Percentiles rank a stretch among this genome's conserved stretches.
Conservation (phyloP, 2,329 filamentous ascomycete species). For the Botrytis cinerea region DNA sequence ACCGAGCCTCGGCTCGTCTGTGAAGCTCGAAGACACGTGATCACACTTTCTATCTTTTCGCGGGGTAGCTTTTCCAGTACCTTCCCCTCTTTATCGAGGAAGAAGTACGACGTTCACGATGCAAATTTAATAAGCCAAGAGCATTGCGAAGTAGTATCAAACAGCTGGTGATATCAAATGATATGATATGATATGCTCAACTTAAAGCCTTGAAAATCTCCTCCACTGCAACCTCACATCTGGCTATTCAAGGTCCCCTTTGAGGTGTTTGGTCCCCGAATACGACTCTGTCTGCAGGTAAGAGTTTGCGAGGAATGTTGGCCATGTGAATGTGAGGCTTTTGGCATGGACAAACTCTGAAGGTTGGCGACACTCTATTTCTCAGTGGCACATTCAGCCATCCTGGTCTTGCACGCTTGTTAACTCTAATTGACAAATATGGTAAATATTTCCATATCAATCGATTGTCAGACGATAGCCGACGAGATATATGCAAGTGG, state of each 20-base stretch:
- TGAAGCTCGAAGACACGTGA: neutral
- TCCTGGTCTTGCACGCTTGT: neutral
- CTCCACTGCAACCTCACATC: neutral
- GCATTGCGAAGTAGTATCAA: neutral
- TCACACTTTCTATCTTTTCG: neutral
- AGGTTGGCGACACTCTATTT: neutral
- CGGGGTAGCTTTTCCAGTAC: neutral
- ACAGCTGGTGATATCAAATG: neutral
- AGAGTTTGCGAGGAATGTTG: neutral
- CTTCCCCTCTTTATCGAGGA: neutral
- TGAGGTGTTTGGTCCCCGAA: neutral
- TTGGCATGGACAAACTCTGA: neutral
- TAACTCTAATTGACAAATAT: neutral
- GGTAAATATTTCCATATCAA: constrained; percentile 13
- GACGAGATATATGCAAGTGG: constrained; percentile 13
- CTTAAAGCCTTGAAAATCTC: neutral
- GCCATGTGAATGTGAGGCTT: neutral
- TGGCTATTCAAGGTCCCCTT: neutral
- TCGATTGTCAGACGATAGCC: constrained; percentile 9
- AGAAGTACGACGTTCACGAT: neutral
- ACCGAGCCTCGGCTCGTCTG: constrained; percentile 15
- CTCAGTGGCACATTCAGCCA: neutral
- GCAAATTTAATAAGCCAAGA: neutral
- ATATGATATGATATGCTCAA: neutral
- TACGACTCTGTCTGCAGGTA: neutral